phyloP scores from a whole-genome alignment of 805 yeast species.

The Lipomyces sp. region DNA sequence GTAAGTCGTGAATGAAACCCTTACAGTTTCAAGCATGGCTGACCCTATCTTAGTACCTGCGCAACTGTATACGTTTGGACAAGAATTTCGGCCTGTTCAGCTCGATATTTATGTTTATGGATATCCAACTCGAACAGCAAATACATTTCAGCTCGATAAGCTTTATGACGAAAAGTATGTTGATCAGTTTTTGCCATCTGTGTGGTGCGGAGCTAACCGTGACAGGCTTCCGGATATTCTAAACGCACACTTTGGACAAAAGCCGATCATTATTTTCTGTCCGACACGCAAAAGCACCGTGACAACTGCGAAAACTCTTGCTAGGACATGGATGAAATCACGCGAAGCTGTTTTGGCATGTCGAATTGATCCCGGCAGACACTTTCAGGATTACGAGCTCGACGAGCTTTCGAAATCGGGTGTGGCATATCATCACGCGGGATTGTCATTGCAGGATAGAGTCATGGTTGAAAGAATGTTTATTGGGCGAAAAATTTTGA shows the following conservation, averaged over 20 bases:
- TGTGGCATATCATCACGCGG: constrained; percentile 65
- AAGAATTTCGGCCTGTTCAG: constrained; percentile 54
- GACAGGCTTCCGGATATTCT: constrained; percentile 46
- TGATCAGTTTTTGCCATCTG: neutral
- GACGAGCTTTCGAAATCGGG: constrained; percentile 43
- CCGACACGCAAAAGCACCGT: constrained; percentile 57
- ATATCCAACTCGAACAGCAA: constrained; percentile 47
- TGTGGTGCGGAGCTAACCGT: neutral
- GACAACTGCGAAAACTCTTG: constrained; percentile 50
- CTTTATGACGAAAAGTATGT: constrained; percentile 50
- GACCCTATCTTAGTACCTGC: constrained; percentile 42
- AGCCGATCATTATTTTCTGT: constrained; percentile 58
- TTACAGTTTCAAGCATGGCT: neutral
- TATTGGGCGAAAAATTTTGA: constrained; percentile 49
- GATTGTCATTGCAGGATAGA: constrained; percentile 56
- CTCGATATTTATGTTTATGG: constrained; percentile 54
- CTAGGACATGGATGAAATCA: constrained; percentile 15
- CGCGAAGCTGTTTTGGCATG: constrained; percentile 9
- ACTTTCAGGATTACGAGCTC: constrained; percentile 24
- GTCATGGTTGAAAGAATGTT: constrained; percentile 53
- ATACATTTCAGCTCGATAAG: constrained; percentile 56
- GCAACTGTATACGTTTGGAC: constrained; percentile 52
- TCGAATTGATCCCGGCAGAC: neutral
- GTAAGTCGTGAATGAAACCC: neutral
- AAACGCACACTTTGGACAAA: constrained; percentile 47